Percentiles rank a stretch among this genome's conserved stretches.
Conservation (phyloP, 169 alveolate genomes). For the Plasmodium gonderi region DNA sequence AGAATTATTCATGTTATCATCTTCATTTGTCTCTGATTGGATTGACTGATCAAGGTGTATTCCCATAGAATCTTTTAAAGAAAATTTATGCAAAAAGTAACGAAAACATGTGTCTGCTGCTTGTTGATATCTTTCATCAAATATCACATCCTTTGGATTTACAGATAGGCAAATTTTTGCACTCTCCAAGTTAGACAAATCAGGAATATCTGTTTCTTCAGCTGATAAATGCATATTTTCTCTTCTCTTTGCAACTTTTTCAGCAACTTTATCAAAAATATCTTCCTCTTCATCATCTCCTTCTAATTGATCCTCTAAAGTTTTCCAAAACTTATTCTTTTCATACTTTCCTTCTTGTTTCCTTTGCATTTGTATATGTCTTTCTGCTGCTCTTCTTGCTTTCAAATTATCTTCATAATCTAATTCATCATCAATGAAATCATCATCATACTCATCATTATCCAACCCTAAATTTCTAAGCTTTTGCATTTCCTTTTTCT, state of each 20-base stretch:
- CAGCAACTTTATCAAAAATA: slow-evolving; percentile 84
- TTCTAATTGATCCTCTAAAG: slow-evolving; percentile 79
- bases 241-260: slow-evolving; percentile 86
- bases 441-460: slow-evolving; percentile 88
- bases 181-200: slow-evolving; percentile 81
- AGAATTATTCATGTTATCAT: slow-evolving; percentile 39
- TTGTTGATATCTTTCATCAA: slow-evolving; percentile 90
- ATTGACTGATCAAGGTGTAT: slow-evolving; percentile 65
- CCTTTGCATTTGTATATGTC: slow-evolving; percentile 79
- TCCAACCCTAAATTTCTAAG: slow-evolving; percentile 83
- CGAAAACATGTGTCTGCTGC: slow-evolving; percentile 87
- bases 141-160: slow-evolving; percentile 83
- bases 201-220: slow-evolving; percentile 84
- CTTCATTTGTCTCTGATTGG: slow-evolving; percentile 74
- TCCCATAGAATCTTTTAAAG: slow-evolving; percentile 78
- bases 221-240: slow-evolving; percentile 82
- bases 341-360: slow-evolving; percentile 76
- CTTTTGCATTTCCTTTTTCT: slow-evolving; percentile 83
- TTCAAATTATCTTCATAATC: slow-evolving; percentile 87
- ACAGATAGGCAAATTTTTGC: slow-evolving; percentile 86
- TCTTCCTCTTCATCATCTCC: slow-evolving; percentile 85
- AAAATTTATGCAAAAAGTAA: slow-evolving; percentile 77
- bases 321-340: slow-evolving; percentile 77
- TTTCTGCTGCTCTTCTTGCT: slow-evolving; percentile 89
- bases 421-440: slow-evolving; percentile 86